These are phyloP conservation scores for Lipomyces yamadae DNA, from an alignment of 805 yeast species.

Conservation along the genomic window DNA sequence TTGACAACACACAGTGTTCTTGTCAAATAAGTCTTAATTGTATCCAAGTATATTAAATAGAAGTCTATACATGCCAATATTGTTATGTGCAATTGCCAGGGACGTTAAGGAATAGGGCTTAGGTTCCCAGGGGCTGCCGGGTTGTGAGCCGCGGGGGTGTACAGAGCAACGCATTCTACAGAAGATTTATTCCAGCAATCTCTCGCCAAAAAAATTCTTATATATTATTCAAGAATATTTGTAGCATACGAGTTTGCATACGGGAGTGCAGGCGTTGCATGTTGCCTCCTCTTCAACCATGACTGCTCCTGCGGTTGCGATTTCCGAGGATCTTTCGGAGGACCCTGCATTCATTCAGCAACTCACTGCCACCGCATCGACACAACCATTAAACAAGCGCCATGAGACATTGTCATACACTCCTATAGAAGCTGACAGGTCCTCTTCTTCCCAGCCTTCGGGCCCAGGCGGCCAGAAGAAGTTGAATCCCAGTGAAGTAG, in stretches of 20 bases:
- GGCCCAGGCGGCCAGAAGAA: not conserved
- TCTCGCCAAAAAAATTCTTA: too few species aligned
- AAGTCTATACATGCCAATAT: too few species aligned
- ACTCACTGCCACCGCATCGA: conserved; percentile 22
- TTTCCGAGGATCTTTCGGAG: conserved; percentile 24
- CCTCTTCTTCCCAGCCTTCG: not conserved
- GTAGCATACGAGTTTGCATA: not conserved
- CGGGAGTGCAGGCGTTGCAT: not conserved
- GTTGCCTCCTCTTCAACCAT: conserved; percentile 1
- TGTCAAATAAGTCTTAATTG: too few species aligned
- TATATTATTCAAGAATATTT: too few species aligned
- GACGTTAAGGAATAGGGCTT: too few species aligned
- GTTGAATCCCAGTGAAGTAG: conserved; percentile 1
- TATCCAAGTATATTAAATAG: too few species aligned
- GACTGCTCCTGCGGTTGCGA: conserved; percentile 11
- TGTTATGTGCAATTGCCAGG: too few species aligned
- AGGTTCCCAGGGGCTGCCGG: too few species aligned
- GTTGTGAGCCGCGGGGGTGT: too few species aligned
- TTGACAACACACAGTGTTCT: too few species aligned
- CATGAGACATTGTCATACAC: not conserved
- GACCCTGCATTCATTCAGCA: conserved; percentile 25
- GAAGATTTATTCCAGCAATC: too few species aligned
- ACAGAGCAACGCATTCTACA: too few species aligned
- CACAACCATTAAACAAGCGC: conserved; percentile 3
- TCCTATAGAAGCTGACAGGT: not conserved